These are phyloP conservation scores for Fusarium papillatum DNA, from an alignment of 2,329 filamentous ascomycete species.

Conservation along the genomic window DNA sequence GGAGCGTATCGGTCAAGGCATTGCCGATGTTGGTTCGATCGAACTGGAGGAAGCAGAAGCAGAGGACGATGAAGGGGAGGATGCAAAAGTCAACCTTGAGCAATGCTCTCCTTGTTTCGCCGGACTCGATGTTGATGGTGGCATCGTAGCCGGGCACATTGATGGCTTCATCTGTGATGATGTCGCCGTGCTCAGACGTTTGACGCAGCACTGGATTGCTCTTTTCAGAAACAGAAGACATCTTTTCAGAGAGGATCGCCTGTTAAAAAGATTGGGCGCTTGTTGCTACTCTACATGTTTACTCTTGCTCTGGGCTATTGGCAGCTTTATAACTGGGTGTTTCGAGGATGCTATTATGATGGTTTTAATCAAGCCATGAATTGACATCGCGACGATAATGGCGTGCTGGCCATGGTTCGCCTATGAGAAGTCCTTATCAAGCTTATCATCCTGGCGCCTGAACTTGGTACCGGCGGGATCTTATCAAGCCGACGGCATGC, in stretches of 20 bases:
- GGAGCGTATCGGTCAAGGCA: constrained; percentile 64
- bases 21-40: constrained; percentile 60
- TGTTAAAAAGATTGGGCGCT: background rate
- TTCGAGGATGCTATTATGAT: background rate
- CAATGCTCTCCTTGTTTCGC: constrained; percentile 29
- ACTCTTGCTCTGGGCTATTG: background rate
- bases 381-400: constrained; percentile 40
- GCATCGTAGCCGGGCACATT: constrained; percentile 44
- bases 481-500: constrained; percentile 19
- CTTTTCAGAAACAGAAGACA: constrained; percentile 32
- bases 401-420: constrained; percentile 38
- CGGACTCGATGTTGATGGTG: constrained; percentile 13
- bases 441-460: constrained; percentile 10
- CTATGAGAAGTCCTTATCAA: constrained; percentile 19
- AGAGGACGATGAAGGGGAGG: constrained; percentile 47
- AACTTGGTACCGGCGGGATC: background rate
- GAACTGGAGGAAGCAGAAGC: constrained; percentile 51
- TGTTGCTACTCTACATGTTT: background rate
- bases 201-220: background rate
- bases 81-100: constrained; percentile 46
- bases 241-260: background rate
- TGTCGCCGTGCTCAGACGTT: constrained; percentile 16
- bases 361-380: background rate
- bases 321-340: background rate
- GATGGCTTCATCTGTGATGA: constrained; percentile 28